Base-by-base conservation (phyloP, 1,139 yeast genomes). In the Eremothecium sinecaudum region DNA sequence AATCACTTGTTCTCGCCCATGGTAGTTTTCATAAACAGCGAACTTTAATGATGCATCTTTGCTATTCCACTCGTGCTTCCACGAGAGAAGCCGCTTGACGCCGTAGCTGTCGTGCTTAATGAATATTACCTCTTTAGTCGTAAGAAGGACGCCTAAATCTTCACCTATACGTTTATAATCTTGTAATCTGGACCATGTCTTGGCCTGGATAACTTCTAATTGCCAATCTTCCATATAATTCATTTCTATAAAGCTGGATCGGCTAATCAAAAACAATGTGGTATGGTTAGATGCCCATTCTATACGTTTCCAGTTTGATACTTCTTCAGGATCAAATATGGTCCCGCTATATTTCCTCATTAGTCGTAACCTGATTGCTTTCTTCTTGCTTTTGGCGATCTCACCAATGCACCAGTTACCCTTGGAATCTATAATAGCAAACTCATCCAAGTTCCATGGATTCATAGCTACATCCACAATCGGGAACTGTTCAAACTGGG, bases 21-120 rank as follows among this genome's bases (percentile, higher is more conserved):
- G 33, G 12, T 34, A 36, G 13, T 33, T 19, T 17, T 28, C 32
- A 35, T 47, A 50, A 15, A 67, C 57, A 1, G 60, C 41, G 29
- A 80, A 41, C 38, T 58, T 62, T 39, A 76, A 46, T 0, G 86
- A 68, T 1, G 73, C 70, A 45, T 83, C 94, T 0, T 51, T 40
- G 8, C 69, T 66, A 29, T 67, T 66, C 29, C 79, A 56, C 40
- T 62, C 69, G 53, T 83, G 94, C 39, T 76, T 78, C 84, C 87
- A 79, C 0, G 86, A 70, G 2, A 82, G 47, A 6, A 73, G 40
- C 38, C 79, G 63, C 24, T 56, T 56, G 24, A 63, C 51, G 0
- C 50, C 49, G 0, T 45, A 40, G 2, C 51, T 34, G 2, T 38
- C 34, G 1, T 63, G 42, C 31, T 61, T 59, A 11, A 74, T 47